Evolutionary conservation across 345 rosid species (phyloP), one percentile per base, ranked within the genome.

Genomic region (Physaria fendleri): DNA sequence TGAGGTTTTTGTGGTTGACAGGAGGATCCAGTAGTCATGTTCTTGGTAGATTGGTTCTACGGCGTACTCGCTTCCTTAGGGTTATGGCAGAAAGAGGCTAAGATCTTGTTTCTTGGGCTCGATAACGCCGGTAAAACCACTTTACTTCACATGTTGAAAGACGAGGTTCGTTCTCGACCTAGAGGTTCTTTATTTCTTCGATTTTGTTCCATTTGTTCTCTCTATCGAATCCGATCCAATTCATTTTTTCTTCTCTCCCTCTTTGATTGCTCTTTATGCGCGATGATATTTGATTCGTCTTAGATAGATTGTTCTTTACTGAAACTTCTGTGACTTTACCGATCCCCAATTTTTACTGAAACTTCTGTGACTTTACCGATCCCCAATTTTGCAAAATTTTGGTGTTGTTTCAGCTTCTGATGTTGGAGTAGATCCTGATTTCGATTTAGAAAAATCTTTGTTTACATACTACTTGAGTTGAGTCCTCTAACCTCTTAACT

Each of bases 61-160:
- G 83, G 95, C 1, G 85, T 89, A n/a, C 78, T 89, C 6, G 84
- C 92, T 12, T 82, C 92, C 20, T 83, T 86, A 14, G 97, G 97
- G 14, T 59, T 86, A 30, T 82, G 89, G 90, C 92, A 89, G 66
- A 89, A 89, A 40, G 95, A 89, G 62, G 97, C 97, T 33, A 89
- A 89, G 86, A 89, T 89, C 76, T 73, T 89, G 81, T 89, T 89
- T 65, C 64, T 86, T 10, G 97, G 95, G 27, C 95, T 89, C 46
- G 97, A 89, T 78, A 89, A 89, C 59, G 89, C 97, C 42, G 97
- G 97, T 8, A 89, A 89, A 77, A 89, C 97, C 27, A 89, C 97
- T 14, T 41, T 89, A 77, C 95, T 86, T 62, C 95, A 86, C 75
- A 89, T 89, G 97, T 64, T 89, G 62, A 86, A 86, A 54, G 97